Base-by-base conservation (phyloP, 2,329 filamentous ascomycete species). In the Bipolaris sorokiniana region DNA sequence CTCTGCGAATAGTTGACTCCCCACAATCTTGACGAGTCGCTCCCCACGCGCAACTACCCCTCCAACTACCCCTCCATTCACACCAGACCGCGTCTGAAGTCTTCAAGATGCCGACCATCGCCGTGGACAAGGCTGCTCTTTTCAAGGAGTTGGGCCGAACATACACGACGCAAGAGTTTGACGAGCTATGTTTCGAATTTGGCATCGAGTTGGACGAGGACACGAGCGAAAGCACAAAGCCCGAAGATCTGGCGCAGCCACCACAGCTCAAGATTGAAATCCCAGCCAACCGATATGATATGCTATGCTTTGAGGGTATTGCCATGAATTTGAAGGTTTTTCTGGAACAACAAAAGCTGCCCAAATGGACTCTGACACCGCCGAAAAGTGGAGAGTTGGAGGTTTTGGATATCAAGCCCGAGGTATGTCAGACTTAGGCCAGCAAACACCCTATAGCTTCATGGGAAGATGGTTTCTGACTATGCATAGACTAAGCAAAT, bases 141-240 rank as follows among this genome's bases (percentile, higher is more conserved):
- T 98, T 90, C 84, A 88, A 96, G 81, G 92, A 91, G 76, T 86
- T 99, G 58, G 94, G 92, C 74, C 88, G 89, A 80, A 88, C 95
- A 86, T 97, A 85, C 78, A 97, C 94, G 53, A 95, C 91, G 63
- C 87, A 96, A 71, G 91, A 96, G 74, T 99, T 99, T 75, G 95
- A 99, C 78, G 90, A 96, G 74, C 84, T 99, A 68, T 98, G 95
- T 80, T 99, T 99, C 84, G 94, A 99, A 73, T 99, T 97, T 75
- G 93, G 93, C 58, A 96, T 99, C 75, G 95, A 99, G 79, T 86
- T 99, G 68, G 95, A 99, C 81, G 94, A 98, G 81, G 95, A 99
- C 58, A 67, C 62, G 13, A 70, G 63, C 31, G 59, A 69, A 54
- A 68, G 66, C 51, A 72, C 71, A 45, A 77, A 71, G 58, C 57